These are phyloP conservation scores for Saccharomycopsis malanga DNA, from an alignment of 805 yeast species.

Conservation along the genomic window DNA sequence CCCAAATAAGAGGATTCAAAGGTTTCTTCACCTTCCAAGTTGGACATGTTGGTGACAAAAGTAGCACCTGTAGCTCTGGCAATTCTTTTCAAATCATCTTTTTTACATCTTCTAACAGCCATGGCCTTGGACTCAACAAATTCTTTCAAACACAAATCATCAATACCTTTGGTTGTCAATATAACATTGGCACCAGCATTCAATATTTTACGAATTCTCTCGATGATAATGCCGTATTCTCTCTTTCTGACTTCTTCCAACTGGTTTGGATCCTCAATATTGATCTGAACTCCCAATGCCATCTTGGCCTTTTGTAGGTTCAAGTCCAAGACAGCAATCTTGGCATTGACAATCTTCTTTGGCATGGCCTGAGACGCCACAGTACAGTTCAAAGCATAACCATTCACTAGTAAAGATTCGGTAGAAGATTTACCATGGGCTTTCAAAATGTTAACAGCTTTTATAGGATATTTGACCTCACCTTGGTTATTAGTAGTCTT, in stretches of 20 bases:
- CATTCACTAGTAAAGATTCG: constrained; percentile 82
- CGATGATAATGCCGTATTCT: constrained; percentile 79
- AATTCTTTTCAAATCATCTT: constrained; percentile 92
- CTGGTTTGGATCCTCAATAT: constrained; percentile 95
- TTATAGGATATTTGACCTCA: constrained; percentile 88
- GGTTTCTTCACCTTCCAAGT: constrained; percentile 92
- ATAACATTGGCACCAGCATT: constrained; percentile 90
- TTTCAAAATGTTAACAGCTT: constrained; percentile 91
- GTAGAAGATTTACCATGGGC: constrained; percentile 92
- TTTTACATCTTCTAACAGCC: constrained; percentile 96
- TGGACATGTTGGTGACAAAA: constrained; percentile 75
- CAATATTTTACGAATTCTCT: constrained; percentile 73
- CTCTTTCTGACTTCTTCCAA: constrained; percentile 86
- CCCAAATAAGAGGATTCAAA: constrained; percentile 84
- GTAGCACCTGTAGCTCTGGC: constrained; percentile 99
- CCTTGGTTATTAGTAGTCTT: constrained; percentile 85
- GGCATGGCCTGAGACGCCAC: constrained; percentile 97
- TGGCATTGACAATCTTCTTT: constrained; percentile 59
- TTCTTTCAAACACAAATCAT: constrained; percentile 83
- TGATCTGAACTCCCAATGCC: constrained; percentile 98
- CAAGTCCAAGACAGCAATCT: constrained; percentile 83
- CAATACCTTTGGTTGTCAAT: constrained; percentile 90
- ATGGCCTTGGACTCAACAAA: constrained; percentile 87
- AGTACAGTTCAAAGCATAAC: constrained; percentile 95
- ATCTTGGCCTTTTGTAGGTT: constrained; percentile 92